phyloP scores from a whole-genome alignment of 176 grass and related monocot genomes.

The Musa itinerans region DNA sequence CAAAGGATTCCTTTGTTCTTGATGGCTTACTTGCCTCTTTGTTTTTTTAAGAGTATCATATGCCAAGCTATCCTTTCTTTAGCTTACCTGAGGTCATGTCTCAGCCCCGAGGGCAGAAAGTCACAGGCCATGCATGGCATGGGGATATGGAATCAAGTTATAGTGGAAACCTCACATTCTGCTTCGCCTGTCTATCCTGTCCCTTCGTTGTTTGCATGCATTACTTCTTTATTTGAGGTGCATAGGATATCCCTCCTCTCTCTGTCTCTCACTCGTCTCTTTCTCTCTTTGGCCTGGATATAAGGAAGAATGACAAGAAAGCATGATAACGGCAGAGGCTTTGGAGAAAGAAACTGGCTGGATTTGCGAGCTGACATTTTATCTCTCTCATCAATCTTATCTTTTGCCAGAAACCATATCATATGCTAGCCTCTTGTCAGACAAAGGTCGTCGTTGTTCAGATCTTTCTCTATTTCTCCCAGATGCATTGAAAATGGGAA shows the following conservation, averaged over 20 bases:
- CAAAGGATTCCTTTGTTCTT: no score
- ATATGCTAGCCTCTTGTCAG: no score
- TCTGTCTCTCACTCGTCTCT: neutral
- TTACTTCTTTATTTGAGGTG: neutral
- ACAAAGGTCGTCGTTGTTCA: no score
- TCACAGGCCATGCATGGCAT: neutral
- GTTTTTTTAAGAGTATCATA: no score
- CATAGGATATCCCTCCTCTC: neutral
- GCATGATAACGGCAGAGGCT: neutral
- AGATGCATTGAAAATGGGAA: no score
- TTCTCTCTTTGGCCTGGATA: neutral
- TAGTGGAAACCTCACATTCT: neutral
- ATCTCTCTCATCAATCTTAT: no score
- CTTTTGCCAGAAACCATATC: no score
- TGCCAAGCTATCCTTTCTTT: neutral
- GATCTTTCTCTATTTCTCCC: no score
- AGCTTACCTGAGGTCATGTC: neutral
- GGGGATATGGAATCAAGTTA: neutral
- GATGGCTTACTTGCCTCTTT: no score
- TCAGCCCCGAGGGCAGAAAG: neutral
- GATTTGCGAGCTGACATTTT: no score
- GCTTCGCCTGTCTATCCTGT: conserved; percentile 7
- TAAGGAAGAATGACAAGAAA: conserved; percentile 5
- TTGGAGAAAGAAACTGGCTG: no score
- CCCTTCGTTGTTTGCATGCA: neutral